These are phyloP conservation scores for Coprinellus micaceus DNA, from an alignment of 768 basidiomycete species.

Conservation along the genomic window DNA sequence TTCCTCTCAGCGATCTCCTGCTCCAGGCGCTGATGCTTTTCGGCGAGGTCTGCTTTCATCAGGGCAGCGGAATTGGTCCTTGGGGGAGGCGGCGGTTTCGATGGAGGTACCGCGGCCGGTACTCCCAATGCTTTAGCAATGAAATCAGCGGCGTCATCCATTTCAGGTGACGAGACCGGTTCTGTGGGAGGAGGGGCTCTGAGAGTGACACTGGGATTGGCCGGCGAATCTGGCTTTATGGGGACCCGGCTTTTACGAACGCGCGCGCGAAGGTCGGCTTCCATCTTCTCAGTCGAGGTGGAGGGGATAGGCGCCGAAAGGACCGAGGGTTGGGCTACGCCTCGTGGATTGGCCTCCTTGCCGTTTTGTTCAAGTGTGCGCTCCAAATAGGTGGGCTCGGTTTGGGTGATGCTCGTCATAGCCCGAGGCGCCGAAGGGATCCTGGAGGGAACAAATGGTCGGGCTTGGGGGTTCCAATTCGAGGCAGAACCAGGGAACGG, in stretches of 20 bases:
- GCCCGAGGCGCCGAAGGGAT: not conserved
- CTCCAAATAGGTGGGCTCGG: not conserved
- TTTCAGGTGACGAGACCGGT: not conserved
- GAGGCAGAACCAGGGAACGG: not conserved
- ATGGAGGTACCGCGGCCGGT: not conserved
- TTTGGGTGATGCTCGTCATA: not conserved
- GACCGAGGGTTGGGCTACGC: not conserved
- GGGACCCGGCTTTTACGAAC: not conserved
- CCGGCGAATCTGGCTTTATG: not conserved
- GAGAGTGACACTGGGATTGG: not conserved
- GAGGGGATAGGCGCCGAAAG: not conserved
- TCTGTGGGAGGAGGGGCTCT: not conserved
- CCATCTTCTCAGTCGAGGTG: not conserved
- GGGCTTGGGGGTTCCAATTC: not conserved
- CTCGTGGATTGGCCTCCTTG: not conserved
- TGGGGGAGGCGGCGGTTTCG: slow-evolving; percentile 1
- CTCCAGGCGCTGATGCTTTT: slow-evolving; percentile 46
- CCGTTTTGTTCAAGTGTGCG: not conserved
- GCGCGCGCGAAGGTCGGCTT: not conserved
- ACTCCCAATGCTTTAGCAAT: not conserved
- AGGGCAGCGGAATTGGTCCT: slow-evolving; percentile 5
- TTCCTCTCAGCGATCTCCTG: slow-evolving; percentile 53
- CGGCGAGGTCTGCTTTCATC: slow-evolving; percentile 36
- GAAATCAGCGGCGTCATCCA: not conserved
- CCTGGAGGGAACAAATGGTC: not conserved